Base-by-base conservation (phyloP, 2,329 filamentous ascomycete genomes). In the Aspergillus udagawae region DNA sequence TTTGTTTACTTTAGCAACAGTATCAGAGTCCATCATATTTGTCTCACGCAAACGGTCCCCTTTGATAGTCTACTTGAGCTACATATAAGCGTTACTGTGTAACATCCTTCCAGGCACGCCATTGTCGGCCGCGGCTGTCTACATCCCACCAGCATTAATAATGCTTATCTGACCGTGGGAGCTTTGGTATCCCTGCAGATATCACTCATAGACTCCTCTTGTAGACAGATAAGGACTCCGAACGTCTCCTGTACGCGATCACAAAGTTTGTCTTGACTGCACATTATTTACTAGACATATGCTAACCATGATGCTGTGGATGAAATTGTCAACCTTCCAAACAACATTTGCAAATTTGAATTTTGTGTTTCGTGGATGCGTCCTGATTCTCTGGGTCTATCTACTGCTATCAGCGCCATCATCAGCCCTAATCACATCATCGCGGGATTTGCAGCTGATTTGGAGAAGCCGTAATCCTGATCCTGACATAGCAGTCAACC, bases 41-140 rank as follows among this genome's bases (percentile, higher is more conserved):
- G 0, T 29, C 28, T 29, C 28, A 29, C 5, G 29, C 29, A 32
- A 10, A 6, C 38, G 3, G 3, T 20, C 10, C 20, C 5, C 14
- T n/a, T 20, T 20, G 17, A 4, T 32, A 32, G 10, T 10, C 7
- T 20, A 17, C 38, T 20, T 10, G 17, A 44, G n/a, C 20, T 44
- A 44, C n/a, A 44, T 44, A 44, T 44, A 44, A 8, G 41, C 4
- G 7, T 21, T 44, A 7, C 20, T 7, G 41, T 21, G 41, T 21
- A 66, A 62, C 59, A 65, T 23, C 47, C 17, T 7, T 51, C 49
- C 59, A 53, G 63, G 67, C 68, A 70, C 69, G 68, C 61, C 67
- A 71, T 71, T 62, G 53, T 41, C 50, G 61, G 56, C 60, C 53
- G 54, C 60, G 63, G 57, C 68, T 66, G 62, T 62, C 65, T 64